A percentile compares a stretch with the other conserved stretches of the same genome.
These are phyloP conservation scores for Aspergillus sp. DNA, from an alignment of 2,329 filamentous ascomycete species.

Conservation along the genomic window DNA sequence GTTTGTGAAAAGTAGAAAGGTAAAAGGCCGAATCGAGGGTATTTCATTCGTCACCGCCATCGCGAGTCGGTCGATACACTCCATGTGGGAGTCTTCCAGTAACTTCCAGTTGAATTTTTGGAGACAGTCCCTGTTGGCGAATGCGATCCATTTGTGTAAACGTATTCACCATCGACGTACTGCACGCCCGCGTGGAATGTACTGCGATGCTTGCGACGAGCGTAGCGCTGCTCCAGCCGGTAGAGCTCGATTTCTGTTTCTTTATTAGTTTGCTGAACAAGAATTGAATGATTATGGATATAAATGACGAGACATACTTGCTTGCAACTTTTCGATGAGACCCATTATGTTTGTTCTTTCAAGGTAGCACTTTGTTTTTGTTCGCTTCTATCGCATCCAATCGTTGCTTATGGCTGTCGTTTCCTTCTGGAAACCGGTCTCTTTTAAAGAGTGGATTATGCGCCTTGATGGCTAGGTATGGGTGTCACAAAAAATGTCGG, in stretches of 20 bases:
- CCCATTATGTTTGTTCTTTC: slow-evolving; percentile 35
- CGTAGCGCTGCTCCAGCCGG: slow-evolving; percentile 92
- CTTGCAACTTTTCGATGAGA: slow-evolving; percentile 47
- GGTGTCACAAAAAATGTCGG: no score
- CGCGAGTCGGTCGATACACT: slow-evolving; percentile 23
- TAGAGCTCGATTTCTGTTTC: slow-evolving; percentile 83
- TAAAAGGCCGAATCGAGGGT: slow-evolving; percentile 1
- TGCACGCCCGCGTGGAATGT: slow-evolving; percentile 84
- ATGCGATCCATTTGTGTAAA: slow-evolving; percentile 54
- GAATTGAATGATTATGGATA: neutral
- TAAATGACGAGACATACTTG: slow-evolving; percentile 35
- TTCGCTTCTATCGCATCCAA: no score
- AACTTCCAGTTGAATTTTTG: slow-evolving; percentile 33
- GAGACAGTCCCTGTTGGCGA: slow-evolving; percentile 34
- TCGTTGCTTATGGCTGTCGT: no score
- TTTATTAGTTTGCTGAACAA: no score
- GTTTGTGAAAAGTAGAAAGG: slow-evolving; percentile 1
- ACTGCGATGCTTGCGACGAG: slow-evolving; percentile 80
- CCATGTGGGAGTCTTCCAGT: slow-evolving; percentile 27
- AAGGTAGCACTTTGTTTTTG: no score
- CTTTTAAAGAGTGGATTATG: no score
- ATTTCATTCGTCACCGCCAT: slow-evolving; percentile 16
- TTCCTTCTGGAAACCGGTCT: no score
- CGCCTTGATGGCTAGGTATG: no score
- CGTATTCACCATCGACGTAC: slow-evolving; percentile 94